Base-by-base conservation (phyloP, 345 rosid genomes). In the Orychophragmus violaceus region DNA sequence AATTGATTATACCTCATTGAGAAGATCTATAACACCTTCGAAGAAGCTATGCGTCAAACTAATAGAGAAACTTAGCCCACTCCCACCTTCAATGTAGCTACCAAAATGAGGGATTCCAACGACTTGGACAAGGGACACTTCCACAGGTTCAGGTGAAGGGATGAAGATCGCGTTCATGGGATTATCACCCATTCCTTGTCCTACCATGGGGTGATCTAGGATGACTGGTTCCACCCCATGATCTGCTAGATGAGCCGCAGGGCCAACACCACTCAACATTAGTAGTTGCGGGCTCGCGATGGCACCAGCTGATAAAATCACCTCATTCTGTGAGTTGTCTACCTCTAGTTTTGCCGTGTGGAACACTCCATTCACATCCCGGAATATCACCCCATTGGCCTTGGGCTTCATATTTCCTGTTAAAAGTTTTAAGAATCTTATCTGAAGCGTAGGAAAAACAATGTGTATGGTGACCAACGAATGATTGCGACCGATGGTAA, bases 211-310 rank as follows among this genome's bases (percentile, higher is more conserved):
- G 12, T 85, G 82, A 44, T 89, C 82, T 30, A 79, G 7, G 2
- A 73, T 13, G 59, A 88, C 46, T 6, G 84, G 85, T 1, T 65
- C 39, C 25, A 87, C 79, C 14, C 80, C 74, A 11, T 74, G 77
- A 13, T 55, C 13, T 17, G 4, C 8, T 27, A 89, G 95, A 32
- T 82, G 84, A 1, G 42, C 8, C 4, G 50, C 60, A 0, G 98
- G 96, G 6, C 96, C 98, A 12, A 91, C 70, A 0, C 92, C 92
- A 50, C 92, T 89, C n/a, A 91, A 39, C 95, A 91, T 79, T 44
- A 91, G 28, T 11, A 87, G 45, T 8, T 89, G 96, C 3, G 96
- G 98, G 80, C 95, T 91, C 11, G 88, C 92, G 0, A 91, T 25
- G 22, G 98, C 95, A 6, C 98, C 96, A 0, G 95, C 95, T 5